Evolutionary conservation across 1,284 basidiomycete genomes (phyloP).

Genomic region (Austropuccinia psidii): DNA sequence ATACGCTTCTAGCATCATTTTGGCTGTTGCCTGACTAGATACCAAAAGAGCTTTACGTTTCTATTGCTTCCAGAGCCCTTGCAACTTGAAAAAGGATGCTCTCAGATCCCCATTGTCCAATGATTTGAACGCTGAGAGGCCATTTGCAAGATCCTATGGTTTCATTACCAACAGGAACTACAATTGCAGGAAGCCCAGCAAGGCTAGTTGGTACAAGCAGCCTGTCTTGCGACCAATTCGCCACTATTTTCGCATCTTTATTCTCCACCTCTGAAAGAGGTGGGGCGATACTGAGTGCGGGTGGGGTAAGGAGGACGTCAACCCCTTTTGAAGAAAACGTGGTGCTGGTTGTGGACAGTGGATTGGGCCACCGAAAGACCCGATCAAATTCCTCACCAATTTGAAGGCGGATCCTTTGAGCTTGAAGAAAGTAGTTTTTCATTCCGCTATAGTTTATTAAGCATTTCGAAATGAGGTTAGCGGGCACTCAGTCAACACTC

Average conservation of each 20-base stretch:
- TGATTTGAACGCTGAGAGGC: constrained; percentile 17
- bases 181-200: constrained; percentile 44
- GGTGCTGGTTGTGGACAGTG: constrained; percentile 45
- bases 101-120: constrained; percentile 22
- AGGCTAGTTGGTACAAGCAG: constrained; percentile 45
- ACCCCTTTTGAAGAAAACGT: neutral
- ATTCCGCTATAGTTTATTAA: constrained; percentile 61
- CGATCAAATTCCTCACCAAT: constrained; percentile 67
- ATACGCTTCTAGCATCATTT: too few relatives aligned
- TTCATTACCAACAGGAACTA: constrained; percentile 38
- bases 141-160: neutral
- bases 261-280: neutral
- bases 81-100: neutral
- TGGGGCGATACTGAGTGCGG: neutral
- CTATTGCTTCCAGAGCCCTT: neutral
- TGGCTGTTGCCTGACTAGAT: too few relatives aligned
- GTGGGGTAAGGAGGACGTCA: constrained; percentile 3
- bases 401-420: constrained; percentile 66
- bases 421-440: constrained; percentile 92
- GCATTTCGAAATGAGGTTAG: neutral
- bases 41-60: too few relatives aligned
- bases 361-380: constrained; percentile 59
- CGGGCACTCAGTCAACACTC: neutral
- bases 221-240: constrained; percentile 45
- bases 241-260: neutral